Evolutionary conservation across 164 flowering plant species (phyloP).

Genomic region (Taxillus chinensis): DNA sequence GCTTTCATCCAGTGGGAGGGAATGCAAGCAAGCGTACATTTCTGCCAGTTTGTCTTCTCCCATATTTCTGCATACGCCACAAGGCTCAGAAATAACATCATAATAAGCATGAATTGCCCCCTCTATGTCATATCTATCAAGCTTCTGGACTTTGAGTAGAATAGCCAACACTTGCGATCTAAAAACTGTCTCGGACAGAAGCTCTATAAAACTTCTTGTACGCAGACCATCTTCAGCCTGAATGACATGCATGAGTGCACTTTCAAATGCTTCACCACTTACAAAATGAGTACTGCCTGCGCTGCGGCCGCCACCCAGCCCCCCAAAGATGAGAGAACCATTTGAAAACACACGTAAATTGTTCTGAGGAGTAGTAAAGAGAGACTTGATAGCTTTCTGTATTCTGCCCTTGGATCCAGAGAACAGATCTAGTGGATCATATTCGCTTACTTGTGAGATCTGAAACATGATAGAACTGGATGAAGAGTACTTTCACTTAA

Average conservation of each 20-base stretch:
- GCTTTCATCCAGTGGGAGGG: constrained; percentile 57
- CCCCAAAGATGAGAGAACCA: constrained; percentile 70
- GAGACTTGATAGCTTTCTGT: constrained; percentile 52
- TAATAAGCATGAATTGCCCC: constrained; percentile 96
- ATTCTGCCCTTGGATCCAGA: constrained; percentile 66
- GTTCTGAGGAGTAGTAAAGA: constrained; percentile 75
- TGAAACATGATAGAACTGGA: constrained; percentile 18
- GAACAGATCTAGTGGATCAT: constrained; percentile 80
- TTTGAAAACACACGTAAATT: constrained; percentile 79
- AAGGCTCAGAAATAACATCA: constrained; percentile 64
- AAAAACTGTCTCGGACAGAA: constrained; percentile 51
- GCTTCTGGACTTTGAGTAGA: constrained; percentile 73
- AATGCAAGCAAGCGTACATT: constrained; percentile 43
- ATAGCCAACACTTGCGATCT: constrained; percentile 47
- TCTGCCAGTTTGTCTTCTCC: constrained; percentile 22
- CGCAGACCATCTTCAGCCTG: constrained; percentile 46
- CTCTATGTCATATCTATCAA: constrained; percentile 77
- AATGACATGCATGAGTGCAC: constrained; percentile 37
- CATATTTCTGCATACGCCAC: constrained; percentile 41
- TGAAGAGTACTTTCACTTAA: not conserved
- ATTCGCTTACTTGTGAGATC: constrained; percentile 68
- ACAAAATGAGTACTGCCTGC: constrained; percentile 18
- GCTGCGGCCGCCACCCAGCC: constrained; percentile 37
- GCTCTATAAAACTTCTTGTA: constrained; percentile 38
- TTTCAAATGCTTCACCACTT: constrained; percentile 42